Evolutionary conservation across 2,329 filamentous ascomycete genomes (phyloP).

Genomic region (Nothophaeocryptopus gaeumannii): DNA sequence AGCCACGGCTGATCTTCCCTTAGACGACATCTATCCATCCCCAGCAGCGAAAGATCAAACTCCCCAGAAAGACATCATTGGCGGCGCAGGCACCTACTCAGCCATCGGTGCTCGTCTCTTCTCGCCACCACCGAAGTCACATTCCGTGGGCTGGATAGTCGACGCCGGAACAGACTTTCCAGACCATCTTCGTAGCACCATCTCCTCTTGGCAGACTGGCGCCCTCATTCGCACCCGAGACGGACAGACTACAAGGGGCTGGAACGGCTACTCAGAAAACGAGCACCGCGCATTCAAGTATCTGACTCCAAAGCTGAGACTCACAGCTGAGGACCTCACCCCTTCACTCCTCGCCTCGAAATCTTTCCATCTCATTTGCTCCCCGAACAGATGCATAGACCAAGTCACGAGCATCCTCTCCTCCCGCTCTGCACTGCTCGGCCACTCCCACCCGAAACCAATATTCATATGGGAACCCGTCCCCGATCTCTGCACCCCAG

Average conservation of each 20-base stretch:
- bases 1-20: no score
- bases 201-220: constrained; percentile 73
- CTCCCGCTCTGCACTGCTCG: constrained; percentile 23
- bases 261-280: constrained; percentile 79
- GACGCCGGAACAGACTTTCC: constrained; percentile 90
- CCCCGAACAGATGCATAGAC: constrained; percentile 70
- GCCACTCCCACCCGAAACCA: constrained; percentile 37
- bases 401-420: constrained; percentile 67
- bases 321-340: constrained; percentile 70
- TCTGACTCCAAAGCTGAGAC: constrained; percentile 76
- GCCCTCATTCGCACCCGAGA: constrained; percentile 64
- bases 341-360: constrained; percentile 65
- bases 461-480: constrained; percentile 94
- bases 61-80: constrained; percentile 72
- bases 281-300: constrained; percentile 68
- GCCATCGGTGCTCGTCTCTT: constrained; percentile 86
- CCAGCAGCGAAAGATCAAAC: constrained; percentile 56
- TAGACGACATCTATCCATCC: constrained; percentile 83
- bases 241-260: constrained; percentile 80
- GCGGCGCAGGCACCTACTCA: constrained; percentile 82
- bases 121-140: constrained; percentile 68
- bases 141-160: constrained; percentile 80
- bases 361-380: constrained; percentile 86
- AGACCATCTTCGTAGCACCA: constrained; percentile 56
- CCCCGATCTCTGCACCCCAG: constrained; percentile 77